Percentiles rank a stretch among this genome's conserved stretches.
phyloP scores from a whole-genome alignment of 23 red algal genomes.

The Gracilaria gracilis region DNA sequence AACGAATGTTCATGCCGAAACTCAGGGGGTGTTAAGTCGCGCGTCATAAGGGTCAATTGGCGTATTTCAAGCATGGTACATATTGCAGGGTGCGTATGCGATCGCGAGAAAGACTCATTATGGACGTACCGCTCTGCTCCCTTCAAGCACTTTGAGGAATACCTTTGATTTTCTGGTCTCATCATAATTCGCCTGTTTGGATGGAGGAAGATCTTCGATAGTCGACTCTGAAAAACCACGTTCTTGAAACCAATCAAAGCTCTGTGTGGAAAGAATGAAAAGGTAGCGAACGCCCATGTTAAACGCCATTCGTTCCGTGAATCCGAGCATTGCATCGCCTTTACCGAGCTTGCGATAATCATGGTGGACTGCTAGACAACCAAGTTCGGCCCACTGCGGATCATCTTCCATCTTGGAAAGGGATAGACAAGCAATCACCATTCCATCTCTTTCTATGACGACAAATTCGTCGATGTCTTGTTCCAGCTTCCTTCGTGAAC shows the following conservation, averaged over 20 bases:
- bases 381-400: constrained; percentile 80
- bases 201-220: constrained; percentile 80
- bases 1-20: neutral
- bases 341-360: constrained; percentile 94
- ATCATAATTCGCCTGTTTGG: constrained; percentile 74
- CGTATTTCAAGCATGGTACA: neutral
- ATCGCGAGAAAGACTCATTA: neutral
- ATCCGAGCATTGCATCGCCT: constrained; percentile 90
- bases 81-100: neutral
- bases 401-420: constrained; percentile 71
- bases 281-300: constrained; percentile 80
- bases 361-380: constrained; percentile 85
- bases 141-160: constrained; percentile 83
- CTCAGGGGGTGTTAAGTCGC: neutral
- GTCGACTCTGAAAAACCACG: constrained; percentile 81
- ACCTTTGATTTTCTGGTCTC: constrained; percentile 82
- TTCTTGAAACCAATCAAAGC: constrained; percentile 98
- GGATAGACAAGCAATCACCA: constrained; percentile 93
- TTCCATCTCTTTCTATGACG: constrained; percentile 96
- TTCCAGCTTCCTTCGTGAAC: constrained; percentile 82
- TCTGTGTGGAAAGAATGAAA: constrained; percentile 90
- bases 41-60: neutral
- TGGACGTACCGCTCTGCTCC: constrained; percentile 72
- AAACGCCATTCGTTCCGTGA: constrained; percentile 84
- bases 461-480: constrained; percentile 83